These are phyloP conservation scores for Neocatenulostroma microsporum DNA, from an alignment of 2,329 filamentous ascomycete genomes.

Conservation along the genomic window DNA sequence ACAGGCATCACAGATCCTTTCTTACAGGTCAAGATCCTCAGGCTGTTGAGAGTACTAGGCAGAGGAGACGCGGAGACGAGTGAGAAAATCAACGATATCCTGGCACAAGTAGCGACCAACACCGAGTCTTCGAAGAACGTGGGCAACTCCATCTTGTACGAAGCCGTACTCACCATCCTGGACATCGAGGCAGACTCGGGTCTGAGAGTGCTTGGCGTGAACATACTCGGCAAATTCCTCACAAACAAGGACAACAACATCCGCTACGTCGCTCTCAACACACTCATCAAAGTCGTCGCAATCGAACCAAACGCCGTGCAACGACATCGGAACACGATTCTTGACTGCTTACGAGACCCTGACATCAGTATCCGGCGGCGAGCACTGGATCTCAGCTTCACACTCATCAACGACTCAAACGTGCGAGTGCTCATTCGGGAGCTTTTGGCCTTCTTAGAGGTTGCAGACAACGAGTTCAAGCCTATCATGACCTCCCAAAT, in stretches of 20 bases:
- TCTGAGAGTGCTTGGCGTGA: conserved; percentile 86
- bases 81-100: conserved; percentile 96
- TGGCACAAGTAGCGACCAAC: conserved; percentile 87
- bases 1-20: conserved; percentile 98
- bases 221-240: conserved; percentile 95
- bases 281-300: conserved; percentile 93
- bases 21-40: conserved; percentile 90
- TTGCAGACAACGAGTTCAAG: conserved; percentile 98
- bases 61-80: conserved; percentile 80
- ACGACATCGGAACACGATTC: conserved; percentile 90
- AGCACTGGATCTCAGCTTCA: conserved; percentile 96
- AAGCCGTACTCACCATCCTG: conserved; percentile 91
- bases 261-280: conserved; percentile 94
- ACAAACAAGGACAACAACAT: conserved; percentile 99
- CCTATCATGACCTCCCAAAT: conserved; percentile 98
- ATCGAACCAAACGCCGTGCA: conserved; percentile 98
- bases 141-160: conserved; percentile 95
- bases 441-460: conserved; percentile 87
- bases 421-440: conserved; percentile 90
- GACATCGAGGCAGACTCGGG: conserved; percentile 98
- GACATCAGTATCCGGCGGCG: conserved; percentile 95
- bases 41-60: conserved; percentile 75
- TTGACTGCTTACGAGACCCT: conserved; percentile 91
- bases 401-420: conserved; percentile 93
- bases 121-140: conserved; percentile 98